Base-by-base conservation (phyloP, 768 basidiomycete species). In the Russula foetens region DNA sequence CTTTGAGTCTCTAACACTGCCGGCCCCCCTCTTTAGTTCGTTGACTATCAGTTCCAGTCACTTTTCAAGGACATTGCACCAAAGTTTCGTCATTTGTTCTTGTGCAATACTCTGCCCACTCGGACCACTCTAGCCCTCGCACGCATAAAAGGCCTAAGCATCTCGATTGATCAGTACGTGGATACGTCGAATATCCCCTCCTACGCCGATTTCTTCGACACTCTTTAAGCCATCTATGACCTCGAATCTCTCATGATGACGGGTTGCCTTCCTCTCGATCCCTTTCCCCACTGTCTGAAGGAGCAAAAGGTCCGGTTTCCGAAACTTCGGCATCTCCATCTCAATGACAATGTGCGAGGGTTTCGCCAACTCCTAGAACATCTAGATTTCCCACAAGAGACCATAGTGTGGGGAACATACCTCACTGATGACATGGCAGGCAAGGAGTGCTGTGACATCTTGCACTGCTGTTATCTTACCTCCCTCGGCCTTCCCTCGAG, bases 401-500 rank as follows among this genome's bases (percentile, higher is more conserved):
- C 51, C 14, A 11, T 23, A 1, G 23, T 53, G 21, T 7, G 28
- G 14, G 50, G 56, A 6, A 47, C 45, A 52, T 62, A 51, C 39
- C 23, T 58, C 28, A 58, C 60, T 7, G 60, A 53, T 38, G 60
- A 62, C 19, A 31, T 48, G 19, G 52, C 60, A 0, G 60, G 60
- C 45, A 29, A 57, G 31, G 60, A 62, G 19, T 58, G 56, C 44
- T 52, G 56, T 45, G 45, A 57, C 19, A n/a, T 62, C 33, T 43
- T 62, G 43, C 60, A 33, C 29, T 43, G 28, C 11, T 62, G 14
- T 21, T 62, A n/a, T 46, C 56, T 21, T 45, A 50, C 35, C 60
- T 62, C 23, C 60, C 60, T 15, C 56, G 51, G 23, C 56, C 60
- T 9, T 57, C 60, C 7, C 14, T 62, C 17, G 60, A 50, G 45